Base-by-base conservation (phyloP, 495 filamentous ascomycete species). In the Aspergillus carlsbadensis region DNA sequence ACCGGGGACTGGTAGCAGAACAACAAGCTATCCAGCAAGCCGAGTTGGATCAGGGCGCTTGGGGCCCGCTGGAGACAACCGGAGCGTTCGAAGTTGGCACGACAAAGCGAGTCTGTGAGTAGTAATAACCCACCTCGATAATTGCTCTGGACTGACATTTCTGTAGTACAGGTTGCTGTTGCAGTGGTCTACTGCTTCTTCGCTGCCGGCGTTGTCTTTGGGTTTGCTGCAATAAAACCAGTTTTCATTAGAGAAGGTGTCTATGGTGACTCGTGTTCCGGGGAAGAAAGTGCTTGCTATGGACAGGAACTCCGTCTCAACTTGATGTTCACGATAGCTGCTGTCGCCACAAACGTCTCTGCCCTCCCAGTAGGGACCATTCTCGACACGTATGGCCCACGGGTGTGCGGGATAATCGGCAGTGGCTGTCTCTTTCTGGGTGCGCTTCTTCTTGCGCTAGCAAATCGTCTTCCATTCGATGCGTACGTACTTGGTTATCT, bases 321-420 rank as follows among this genome's bases (percentile, higher is more conserved):
- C 68, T 71, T 96, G 55, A 96, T 96, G 92, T 96, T 96, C 76
- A 96, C 91, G 29, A 79, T 89, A 34, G 91, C 91, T n/a, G 91
- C 90, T 13, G 92, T 96, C 15, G 86, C 81, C 5, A 96, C 92
- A 34, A 87, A 87, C 66, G 87, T 93, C 15, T 86, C 83, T 15
- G 92, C 91, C 8, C 76, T 96, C 3, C 90, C 91, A 11, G 83
- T 96, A 4, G 92, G 92, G 35, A 90, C 91, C 1, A 88, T 96
- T 39, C 78, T 96, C 5, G 92, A 97, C 65, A 80, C 82, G 44
- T 95, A 83, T 63, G 92, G 92, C 1, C 92, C 92, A 15, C 82
- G 87, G 33, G 79, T 91, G 5, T 84, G 86, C 52, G 88, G 90
- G 1, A 70, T 96, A 13, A 77, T 93, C 40, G 90, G 90, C 31